These are phyloP conservation scores for Ophiocordyceps camponoti-rufipedis DNA, from an alignment of 2,329 filamentous ascomycete species.

Conservation along the genomic window DNA sequence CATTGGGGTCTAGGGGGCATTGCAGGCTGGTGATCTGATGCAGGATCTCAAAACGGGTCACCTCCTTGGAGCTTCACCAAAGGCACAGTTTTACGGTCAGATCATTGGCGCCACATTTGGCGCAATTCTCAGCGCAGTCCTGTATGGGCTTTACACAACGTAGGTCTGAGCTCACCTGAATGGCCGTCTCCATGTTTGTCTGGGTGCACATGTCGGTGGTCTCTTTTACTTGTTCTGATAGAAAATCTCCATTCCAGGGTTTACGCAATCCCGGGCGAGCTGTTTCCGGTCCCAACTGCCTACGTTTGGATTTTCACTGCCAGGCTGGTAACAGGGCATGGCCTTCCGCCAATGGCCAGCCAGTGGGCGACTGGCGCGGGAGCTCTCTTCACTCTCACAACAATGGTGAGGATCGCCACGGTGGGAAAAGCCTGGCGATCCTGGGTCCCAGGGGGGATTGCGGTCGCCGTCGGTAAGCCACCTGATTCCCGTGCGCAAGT, in stretches of 20 bases:
- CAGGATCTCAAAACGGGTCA: constrained; percentile 96
- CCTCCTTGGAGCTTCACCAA: constrained; percentile 76
- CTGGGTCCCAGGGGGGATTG: constrained; percentile 79
- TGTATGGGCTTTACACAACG: constrained; percentile 72
- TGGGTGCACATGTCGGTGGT: too few relatives aligned
- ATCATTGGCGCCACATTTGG: constrained; percentile 78
- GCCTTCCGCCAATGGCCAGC: constrained; percentile 65
- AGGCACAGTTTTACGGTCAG: constrained; percentile 93
- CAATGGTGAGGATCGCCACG: constrained; percentile 46
- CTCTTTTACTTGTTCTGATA: background rate
- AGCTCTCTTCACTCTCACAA: constrained; percentile 52
- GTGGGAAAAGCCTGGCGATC: constrained; percentile 46
- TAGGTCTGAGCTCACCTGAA: background rate
- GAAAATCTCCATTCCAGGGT: constrained; percentile 30
- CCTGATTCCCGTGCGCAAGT: background rate
- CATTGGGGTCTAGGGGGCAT: constrained; percentile 34
- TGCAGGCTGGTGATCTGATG: constrained; percentile 92
- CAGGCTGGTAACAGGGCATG: constrained; percentile 76
- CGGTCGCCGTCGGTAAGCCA: constrained; percentile 65
- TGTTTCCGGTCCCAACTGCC: constrained; percentile 87
- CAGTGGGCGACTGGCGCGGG: constrained; percentile 66
- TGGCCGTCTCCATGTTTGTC: too few relatives aligned
- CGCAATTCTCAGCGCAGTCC: constrained; percentile 66
- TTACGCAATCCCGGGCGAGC: constrained; percentile 69
- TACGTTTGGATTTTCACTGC: constrained; percentile 98